Conservation (phyloP, 192 early-diverging fungal genomes). For the Pecoramyces ruminantium region DNA sequence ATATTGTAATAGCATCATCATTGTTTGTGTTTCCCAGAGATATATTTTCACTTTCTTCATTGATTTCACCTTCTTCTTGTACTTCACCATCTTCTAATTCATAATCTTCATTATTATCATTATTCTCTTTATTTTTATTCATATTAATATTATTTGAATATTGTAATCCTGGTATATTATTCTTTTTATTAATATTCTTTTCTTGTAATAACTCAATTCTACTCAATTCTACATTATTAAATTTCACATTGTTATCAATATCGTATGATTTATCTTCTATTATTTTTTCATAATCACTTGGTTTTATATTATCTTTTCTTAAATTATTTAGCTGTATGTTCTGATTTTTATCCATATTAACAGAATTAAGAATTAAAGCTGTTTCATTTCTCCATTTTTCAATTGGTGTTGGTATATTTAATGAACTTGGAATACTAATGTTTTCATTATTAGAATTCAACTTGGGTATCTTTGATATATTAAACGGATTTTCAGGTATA, state of each 20-base stretch:
- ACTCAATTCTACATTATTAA: neutral
- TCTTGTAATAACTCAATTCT: neutral
- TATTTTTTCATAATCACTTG: neutral
- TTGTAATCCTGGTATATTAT: neutral
- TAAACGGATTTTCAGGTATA: neutral
- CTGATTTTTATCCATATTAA: neutral
- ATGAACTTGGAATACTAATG: neutral
- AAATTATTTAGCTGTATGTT: neutral
- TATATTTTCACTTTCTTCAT: neutral
- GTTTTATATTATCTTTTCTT: too few relatives aligned
- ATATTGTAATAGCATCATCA: neutral
- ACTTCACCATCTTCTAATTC: neutral
- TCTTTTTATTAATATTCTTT: neutral
- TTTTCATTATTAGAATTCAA: neutral
- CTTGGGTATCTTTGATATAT: neutral
- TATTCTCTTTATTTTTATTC: neutral
- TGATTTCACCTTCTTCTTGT: neutral
- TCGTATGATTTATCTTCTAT: neutral
- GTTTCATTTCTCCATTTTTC: neutral
- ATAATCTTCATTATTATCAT: neutral
- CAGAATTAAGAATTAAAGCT: too few relatives aligned
- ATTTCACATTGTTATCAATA: too few relatives aligned
- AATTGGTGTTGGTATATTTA: neutral
- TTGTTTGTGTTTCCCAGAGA: neutral
- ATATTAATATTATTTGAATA: neutral